These are phyloP conservation scores for Chenopodium quinoa DNA, from an alignment of 148 eudicot species.

Conservation along the genomic window DNA sequence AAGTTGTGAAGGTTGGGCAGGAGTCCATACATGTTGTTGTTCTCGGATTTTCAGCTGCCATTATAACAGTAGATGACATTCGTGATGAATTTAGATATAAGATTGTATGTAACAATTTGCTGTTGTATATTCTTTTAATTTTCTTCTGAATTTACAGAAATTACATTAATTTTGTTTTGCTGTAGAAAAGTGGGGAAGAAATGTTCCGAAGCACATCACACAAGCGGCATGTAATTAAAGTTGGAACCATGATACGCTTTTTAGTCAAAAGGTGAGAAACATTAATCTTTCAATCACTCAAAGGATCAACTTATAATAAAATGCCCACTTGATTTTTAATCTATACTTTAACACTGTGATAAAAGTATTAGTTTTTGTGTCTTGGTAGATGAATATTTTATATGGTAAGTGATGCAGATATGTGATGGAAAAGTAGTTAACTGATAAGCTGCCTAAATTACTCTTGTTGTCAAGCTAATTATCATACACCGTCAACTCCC, in stretches of 20 bases:
- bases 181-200: constrained; percentile 63
- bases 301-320: background rate
- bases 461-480: background rate
- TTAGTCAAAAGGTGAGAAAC: constrained; percentile 63
- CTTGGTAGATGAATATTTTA: background rate
- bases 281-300: background rate
- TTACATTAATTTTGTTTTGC: constrained; percentile 3
- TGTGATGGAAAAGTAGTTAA: background rate
- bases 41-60: constrained; percentile 89
- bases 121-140: background rate
- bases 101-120: constrained; percentile 41
- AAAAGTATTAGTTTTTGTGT: background rate
- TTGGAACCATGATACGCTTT: constrained; percentile 66
- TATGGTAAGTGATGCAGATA: background rate
- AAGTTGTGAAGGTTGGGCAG: constrained; percentile 70
- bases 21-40: constrained; percentile 78
- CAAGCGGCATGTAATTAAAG: constrained; percentile 67
- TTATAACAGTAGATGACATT: constrained; percentile 66
- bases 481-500: no score
- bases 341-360: background rate
- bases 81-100: constrained; percentile 67
- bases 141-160: background rate
- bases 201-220: constrained; percentile 49
- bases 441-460: no score
- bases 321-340: background rate